phyloP scores from a whole-genome alignment of 345 rosid species.

The Dimocarpus longan region DNA sequence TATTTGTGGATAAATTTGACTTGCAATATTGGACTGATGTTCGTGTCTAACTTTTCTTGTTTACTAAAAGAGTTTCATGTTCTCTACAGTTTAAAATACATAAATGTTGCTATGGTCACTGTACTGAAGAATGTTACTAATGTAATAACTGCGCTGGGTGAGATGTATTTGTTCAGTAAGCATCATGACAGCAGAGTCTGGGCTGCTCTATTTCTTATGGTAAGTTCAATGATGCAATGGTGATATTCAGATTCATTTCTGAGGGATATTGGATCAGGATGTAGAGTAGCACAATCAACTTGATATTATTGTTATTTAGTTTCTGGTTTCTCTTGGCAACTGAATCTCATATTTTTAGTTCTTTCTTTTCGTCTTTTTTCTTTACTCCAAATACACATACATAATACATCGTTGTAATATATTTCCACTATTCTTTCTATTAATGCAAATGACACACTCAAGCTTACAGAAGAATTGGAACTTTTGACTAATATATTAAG shows the following conservation, averaged over 20 bases:
- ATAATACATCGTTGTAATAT: not conserved
- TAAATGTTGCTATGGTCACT: slow-evolving; percentile 99
- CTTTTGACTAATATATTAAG: not conserved
- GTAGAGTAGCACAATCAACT: slow-evolving; percentile 3
- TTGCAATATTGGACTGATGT: not conserved
- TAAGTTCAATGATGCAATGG: slow-evolving; percentile 34
- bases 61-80: slow-evolving; percentile 4
- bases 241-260: not conserved
- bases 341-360: slow-evolving; percentile 1
- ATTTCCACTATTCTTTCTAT: not conserved
- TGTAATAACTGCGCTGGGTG: slow-evolving; percentile 94
- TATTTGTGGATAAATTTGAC: not conserved
- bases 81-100: slow-evolving; percentile 84
- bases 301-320: slow-evolving; percentile 3
- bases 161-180: slow-evolving; percentile 93
- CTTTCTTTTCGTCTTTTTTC: slow-evolving; percentile 1
- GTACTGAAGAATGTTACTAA: slow-evolving; percentile 97
- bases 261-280: not conserved
- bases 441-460: not conserved
- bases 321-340: not conserved
- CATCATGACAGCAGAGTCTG: slow-evolving; percentile 93
- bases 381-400: not conserved
- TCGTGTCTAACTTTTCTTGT: not conserved
- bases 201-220: slow-evolving; percentile 97
- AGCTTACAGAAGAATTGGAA: not conserved